Conservation (phyloP, 805 yeast genomes). For the Candida glaebosa region DNA sequence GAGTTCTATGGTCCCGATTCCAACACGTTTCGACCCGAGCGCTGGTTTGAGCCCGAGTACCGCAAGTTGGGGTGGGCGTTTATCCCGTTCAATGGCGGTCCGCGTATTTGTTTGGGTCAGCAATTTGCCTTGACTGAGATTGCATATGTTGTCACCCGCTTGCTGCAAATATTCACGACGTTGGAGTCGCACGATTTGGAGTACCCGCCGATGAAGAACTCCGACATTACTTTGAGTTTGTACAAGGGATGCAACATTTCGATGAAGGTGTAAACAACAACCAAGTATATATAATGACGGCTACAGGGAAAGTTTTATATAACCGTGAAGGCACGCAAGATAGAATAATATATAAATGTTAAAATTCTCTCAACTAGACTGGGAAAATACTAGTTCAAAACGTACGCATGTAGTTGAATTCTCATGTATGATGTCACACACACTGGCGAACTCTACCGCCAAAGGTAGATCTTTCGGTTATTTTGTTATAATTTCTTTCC, state of each 20-base stretch:
- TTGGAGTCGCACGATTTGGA: slow-evolving; percentile 12
- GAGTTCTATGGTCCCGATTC: slow-evolving; percentile 33
- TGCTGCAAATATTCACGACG: slow-evolving; percentile 20
- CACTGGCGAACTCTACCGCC: too few relatives aligned
- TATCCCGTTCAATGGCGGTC: slow-evolving; percentile 55
- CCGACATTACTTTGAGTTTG: slow-evolving; percentile 28
- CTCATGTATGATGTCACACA: too few relatives aligned
- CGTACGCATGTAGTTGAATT: too few relatives aligned
- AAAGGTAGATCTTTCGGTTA: too few relatives aligned
- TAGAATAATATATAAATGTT: too few relatives aligned
- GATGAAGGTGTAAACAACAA: too few relatives aligned
- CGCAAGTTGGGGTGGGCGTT: slow-evolving; percentile 45
- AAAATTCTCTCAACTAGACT: too few relatives aligned
- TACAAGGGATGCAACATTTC: slow-evolving; percentile 18
- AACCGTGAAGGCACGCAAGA: too few relatives aligned
- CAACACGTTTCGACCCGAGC: slow-evolving; percentile 32
- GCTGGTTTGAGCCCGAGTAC: slow-evolving; percentile 31
- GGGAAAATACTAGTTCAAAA: too few relatives aligned
- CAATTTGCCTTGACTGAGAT: slow-evolving; percentile 55
- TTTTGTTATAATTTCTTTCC: too few relatives aligned
- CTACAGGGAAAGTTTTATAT: too few relatives aligned
- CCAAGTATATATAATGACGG: too few relatives aligned
- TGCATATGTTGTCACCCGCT: slow-evolving; percentile 38
- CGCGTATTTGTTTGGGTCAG: slow-evolving; percentile 54
- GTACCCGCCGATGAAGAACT: slow-evolving; percentile 24